Evolutionary conservation across 176 grass and related monocot genomes (phyloP).

Genomic region (Bromus sterilis): DNA sequence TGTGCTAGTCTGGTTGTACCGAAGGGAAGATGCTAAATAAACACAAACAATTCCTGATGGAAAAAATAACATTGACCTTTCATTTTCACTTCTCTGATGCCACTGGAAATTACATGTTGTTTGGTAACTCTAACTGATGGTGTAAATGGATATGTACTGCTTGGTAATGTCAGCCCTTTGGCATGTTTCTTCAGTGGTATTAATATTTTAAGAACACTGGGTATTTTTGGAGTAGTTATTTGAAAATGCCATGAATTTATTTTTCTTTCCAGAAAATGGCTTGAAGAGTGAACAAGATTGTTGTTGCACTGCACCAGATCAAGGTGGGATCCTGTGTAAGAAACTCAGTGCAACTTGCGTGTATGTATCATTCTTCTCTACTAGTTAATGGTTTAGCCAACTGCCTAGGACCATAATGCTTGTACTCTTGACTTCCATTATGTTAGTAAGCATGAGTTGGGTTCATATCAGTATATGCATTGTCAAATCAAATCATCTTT

Average conservation of each 20-base stretch:
- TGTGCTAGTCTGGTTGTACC: not conserved
- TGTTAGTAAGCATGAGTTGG: conserved; percentile 2
- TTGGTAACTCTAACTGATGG: not conserved
- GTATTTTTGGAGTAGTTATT: not conserved
- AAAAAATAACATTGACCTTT: not conserved
- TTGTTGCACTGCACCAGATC: not conserved
- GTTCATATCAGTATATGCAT: not conserved
- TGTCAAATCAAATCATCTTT: conserved; percentile 1
- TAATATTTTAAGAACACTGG: not conserved
- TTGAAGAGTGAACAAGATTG: not conserved
- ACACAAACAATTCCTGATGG: not conserved
- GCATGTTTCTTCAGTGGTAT: not conserved
- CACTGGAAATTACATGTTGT: not conserved
- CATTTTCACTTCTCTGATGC: conserved; percentile 2
- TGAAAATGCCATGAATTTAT: not conserved
- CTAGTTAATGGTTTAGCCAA: conserved; percentile 17
- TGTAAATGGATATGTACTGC: not conserved
- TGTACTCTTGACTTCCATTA: conserved; percentile 12
- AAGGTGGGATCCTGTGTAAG: not conserved
- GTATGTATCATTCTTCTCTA: not conserved
- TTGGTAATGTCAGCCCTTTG: not conserved
- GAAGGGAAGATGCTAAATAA: not conserved
- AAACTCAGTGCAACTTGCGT: not conserved
- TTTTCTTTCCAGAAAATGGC: not conserved
- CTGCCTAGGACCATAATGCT: not conserved